Conservation (phyloP, 2,329 filamentous ascomycete species). For the Sarocladiaceae sp. region DNA sequence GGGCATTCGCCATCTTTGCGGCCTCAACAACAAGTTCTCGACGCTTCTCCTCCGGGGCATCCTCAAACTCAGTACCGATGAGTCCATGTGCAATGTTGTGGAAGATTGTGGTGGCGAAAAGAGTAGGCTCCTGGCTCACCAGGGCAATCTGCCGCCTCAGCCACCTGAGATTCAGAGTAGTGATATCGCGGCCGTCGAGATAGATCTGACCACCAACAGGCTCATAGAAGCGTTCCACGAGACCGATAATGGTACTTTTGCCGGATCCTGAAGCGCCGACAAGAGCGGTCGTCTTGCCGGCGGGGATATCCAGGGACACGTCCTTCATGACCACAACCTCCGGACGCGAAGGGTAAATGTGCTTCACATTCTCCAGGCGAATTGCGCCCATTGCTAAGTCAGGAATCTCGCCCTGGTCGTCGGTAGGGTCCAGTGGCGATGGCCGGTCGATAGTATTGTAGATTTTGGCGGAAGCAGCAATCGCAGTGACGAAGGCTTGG, state of each 20-base stretch:
- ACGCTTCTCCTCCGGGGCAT: constrained; percentile 59
- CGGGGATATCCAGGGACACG: constrained; percentile 72
- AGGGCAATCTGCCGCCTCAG: constrained; percentile 86
- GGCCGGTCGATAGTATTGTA: constrained; percentile 85
- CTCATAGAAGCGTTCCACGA: constrained; percentile 91
- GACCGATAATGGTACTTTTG: constrained; percentile 88
- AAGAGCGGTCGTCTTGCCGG: constrained; percentile 86
- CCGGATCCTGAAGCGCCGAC: constrained; percentile 93
- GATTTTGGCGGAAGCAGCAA: constrained; percentile 85
- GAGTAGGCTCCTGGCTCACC: constrained; percentile 86
- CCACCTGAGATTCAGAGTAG: constrained; percentile 80
- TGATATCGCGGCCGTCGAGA: constrained; percentile 78
- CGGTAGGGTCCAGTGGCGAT: constrained; percentile 76
- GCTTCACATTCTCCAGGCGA: constrained; percentile 74
- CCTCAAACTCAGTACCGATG: constrained; percentile 73
- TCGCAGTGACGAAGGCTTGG: constrained; percentile 76
- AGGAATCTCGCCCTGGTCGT: constrained; percentile 64
- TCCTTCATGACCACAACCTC: constrained; percentile 85
- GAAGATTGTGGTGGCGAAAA: constrained; percentile 85
- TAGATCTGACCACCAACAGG: constrained; percentile 74
- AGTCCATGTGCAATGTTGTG: constrained; percentile 87
- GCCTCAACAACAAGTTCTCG: constrained; percentile 69
- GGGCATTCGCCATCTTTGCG: constrained; percentile 85
- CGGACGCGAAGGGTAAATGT: constrained; percentile 89
- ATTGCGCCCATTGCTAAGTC: constrained; percentile 56